Evolutionary conservation across 768 basidiomycete genomes (phyloP), one percentile per base, ranked within the genome.

Genomic region (Clathrus columnatus): DNA sequence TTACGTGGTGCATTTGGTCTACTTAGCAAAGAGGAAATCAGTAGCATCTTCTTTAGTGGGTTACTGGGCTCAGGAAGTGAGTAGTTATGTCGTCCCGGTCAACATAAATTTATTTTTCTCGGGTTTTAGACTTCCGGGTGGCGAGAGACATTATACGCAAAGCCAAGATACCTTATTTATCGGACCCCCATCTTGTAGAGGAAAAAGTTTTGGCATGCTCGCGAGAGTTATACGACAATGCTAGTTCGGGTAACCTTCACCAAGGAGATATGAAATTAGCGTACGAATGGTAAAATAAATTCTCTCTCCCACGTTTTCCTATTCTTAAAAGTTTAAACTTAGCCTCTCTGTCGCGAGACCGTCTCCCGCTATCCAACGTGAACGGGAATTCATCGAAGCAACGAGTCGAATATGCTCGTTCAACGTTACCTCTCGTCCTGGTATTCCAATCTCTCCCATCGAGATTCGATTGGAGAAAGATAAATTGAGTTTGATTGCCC

Each of bases 241-340:
- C 96, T 2, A 83, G 78, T 59, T 87, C 84, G 0, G 96, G 92
- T 5, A 99, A 97, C 63, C 85, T 92, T 65, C 89, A 91, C 61
- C 76, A 80, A 32, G 94, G 95, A 4, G 91, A 95, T 50, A 97
- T 99, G 94, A 95, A 92, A 67, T 74, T 91, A 48, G 96, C 96
- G 1, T 94, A 94, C 68, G 91, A 95, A 56, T 98, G 96, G 95
- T 96, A 67, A 46, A 29, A 46, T n/a, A 5, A 28, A 27, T 46
- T 50, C 50, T 36, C 11, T 10, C 30, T 28, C 29, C 54, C 56
- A 62, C 48, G 26, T 54, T 8, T 50, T 23, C 64, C 43, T 29
- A 20, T 44, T 61, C 46, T 10, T 8, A 18, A 29, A 8, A n/a
- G n/a, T n/a, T 11, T 11, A 56, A 5, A 51, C 53, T 0, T 63